A percentile compares a stretch with the other conserved stretches of the same genome.
Conservation (phyloP, 306 rosid species). For the Vigna reflexopilosa region DNA sequence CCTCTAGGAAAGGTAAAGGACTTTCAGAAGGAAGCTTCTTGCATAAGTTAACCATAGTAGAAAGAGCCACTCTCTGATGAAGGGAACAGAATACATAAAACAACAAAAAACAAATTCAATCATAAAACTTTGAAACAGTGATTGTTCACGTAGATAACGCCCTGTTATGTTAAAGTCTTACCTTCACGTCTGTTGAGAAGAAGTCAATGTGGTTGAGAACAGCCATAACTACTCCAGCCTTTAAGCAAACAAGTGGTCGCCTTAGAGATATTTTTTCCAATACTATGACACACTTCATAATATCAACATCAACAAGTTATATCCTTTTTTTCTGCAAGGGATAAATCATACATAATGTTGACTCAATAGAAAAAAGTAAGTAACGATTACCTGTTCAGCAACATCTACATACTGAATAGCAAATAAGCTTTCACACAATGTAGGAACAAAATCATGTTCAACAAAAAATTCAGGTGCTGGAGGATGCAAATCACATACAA, state of each 20-base stretch:
- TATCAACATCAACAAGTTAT: conserved; percentile 32
- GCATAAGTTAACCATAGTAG: conserved; percentile 91
- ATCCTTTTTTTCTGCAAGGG: conserved; percentile 13
- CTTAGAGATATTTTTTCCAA: conserved; percentile 95
- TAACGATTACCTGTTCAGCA: conserved; percentile 83
- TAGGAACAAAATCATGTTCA: conserved; percentile 81
- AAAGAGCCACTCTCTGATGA: conserved; percentile 87
- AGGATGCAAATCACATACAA: conserved; percentile 85
- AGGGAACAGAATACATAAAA: conserved; percentile 10
- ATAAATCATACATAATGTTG: conserved; percentile 1
- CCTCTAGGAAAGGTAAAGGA: conserved; percentile 79
- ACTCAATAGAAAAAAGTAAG: conserved; percentile 3
- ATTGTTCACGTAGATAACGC: too few species aligned
- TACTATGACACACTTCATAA: conserved; percentile 86
- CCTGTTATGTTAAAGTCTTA: conserved; percentile 36
- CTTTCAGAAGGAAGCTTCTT: conserved; percentile 87
- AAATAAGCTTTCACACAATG: conserved; percentile 81
- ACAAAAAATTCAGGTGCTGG: conserved; percentile 76
- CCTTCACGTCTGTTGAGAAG: conserved; percentile 92
- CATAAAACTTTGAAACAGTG: background rate
- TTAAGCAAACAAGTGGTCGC: conserved; percentile 93
- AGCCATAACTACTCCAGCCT: conserved; percentile 92
- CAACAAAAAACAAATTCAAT: conserved; percentile 14
- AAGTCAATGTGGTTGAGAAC: conserved; percentile 84
- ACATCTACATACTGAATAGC: conserved; percentile 88